Evolutionary conservation across 176 grass and related monocot species (phyloP).

Genomic region (Urochloa ruziziensis): DNA sequence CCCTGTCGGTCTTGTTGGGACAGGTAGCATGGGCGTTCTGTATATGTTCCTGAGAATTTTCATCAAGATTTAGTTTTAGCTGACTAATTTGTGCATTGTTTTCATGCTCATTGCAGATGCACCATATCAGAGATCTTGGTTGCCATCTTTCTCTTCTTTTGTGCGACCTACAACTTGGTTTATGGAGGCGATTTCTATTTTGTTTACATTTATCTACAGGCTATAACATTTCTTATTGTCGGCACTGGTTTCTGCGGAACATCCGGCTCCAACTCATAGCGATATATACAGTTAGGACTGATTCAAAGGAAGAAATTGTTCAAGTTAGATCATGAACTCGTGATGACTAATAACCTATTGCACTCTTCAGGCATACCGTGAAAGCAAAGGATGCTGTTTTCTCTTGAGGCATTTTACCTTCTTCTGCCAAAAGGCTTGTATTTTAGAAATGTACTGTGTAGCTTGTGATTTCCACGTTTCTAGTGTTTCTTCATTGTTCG

Average conservation of each 20-base stretch:
- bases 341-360: conserved; percentile 10
- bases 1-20: conserved; percentile 51
- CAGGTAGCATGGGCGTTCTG: conserved; percentile 44
- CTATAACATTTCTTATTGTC: conserved; percentile 82
- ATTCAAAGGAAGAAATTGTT: conserved; percentile 2
- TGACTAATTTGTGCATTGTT: not conserved
- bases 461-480: not conserved
- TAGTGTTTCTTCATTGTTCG: not conserved
- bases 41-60: not conserved
- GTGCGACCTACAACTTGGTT: conserved; percentile 67
- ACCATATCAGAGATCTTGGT: conserved; percentile 64
- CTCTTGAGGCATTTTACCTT: not conserved
- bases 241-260: conserved; percentile 77
- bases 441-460: not conserved
- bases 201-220: conserved; percentile 81
- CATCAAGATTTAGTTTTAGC: not conserved
- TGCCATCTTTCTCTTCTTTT: conserved; percentile 62
- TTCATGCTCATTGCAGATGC: conserved; percentile 47
- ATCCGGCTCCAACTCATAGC: conserved; percentile 43
- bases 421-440: not conserved
- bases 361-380: not conserved
- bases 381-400: not conserved
- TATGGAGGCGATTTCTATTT: conserved; percentile 63
- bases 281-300: conserved; percentile 19
- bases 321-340: not conserved